Percentiles rank a stretch among this genome's conserved stretches.
Evolutionary conservation across 2,329 filamentous ascomycete species (phyloP).

Genomic region (Neofusicoccum kwambonambiense): DNA sequence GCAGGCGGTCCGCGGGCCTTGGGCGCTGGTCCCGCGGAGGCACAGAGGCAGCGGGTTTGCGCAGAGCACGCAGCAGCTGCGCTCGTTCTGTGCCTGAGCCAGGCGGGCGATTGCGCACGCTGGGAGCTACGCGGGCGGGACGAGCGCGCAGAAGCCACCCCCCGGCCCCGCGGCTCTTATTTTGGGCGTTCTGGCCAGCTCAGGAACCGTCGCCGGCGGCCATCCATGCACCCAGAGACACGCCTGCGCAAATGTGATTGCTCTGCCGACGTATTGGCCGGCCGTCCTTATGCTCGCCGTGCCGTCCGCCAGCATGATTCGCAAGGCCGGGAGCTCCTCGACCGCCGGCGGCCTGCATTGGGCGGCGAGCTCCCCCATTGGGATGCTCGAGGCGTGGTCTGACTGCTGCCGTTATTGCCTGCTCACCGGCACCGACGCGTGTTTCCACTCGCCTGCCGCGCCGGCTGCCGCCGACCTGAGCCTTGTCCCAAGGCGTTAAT

Average conservation of each 20-base stretch:
- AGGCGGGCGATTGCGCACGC: neutral
- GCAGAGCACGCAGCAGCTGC: neutral
- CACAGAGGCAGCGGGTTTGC: no score
- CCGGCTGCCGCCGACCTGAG: neutral
- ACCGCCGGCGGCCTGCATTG: neutral
- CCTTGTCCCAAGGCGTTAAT: conserved; percentile 13
- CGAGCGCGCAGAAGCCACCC: neutral
- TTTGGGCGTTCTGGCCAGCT: conserved; percentile 6
- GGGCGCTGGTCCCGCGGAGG: no score
- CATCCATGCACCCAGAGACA: neutral
- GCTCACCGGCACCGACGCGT: neutral
- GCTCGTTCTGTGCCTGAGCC: neutral
- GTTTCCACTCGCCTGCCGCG: conserved; percentile 11
- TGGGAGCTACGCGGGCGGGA: neutral
- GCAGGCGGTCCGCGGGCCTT: neutral
- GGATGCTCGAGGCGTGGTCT: neutral
- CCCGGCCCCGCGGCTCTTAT: conserved; percentile 2
- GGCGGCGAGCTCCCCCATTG: neutral
- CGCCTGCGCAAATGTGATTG: neutral
- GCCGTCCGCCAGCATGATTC: neutral
- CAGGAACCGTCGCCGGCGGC: neutral
- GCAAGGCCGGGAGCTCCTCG: neutral
- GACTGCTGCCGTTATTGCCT: neutral
- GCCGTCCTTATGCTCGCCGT: neutral
- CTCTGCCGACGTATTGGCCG: neutral